Evolutionary conservation across 495 filamentous ascomycete species (phyloP), one percentile per base, ranked within the genome.

Genomic region (Penicillium coprophilum): DNA sequence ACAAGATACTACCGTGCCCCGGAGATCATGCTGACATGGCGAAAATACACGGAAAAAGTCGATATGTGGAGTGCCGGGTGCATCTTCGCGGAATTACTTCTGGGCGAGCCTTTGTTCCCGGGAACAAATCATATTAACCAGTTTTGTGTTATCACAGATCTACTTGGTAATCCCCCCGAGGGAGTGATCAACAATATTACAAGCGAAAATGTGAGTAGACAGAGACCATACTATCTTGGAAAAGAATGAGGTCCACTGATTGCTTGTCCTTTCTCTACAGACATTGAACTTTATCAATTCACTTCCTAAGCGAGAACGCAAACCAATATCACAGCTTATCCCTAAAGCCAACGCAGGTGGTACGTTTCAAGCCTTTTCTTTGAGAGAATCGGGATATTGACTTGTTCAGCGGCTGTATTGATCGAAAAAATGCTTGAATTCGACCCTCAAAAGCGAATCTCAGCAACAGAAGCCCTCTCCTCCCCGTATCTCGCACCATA

Each of bases 1-100:
- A 98, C 94, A 39, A 82, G 94, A 77, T 98, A 97, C 80, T 98
- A 98, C 78, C 86, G 94, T 46, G 94, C 94, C 2, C 94, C 94
- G 3, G 94, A 98, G 73, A 97, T 98, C 67, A 98, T 98, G 94
- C 91, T 98, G 66, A 98, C 94, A 38, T 98, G 94, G 94, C 93
- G 96, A 71, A 96, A 97, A 73, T 98, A 98, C 72, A 93, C 96
- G 65, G 90, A 97, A 43, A 94, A 97, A 77, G 94, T 97, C 46
- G 94, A 98, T 73, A 96, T 98, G 62, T 98, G 94, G 94, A 97
- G 93, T 67, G 92, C 91, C 2, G 94, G 92, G 41, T 98, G 94
- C 73, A 98, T 98, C 63, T 96, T 98, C 65, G 94, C 94, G 31
- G 94, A 98, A 74, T 97, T 98, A 92, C 77, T 98, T 48, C 89